These are phyloP conservation scores for Wickerhamiella pararugosa DNA, from an alignment of 1,139 yeast species.

Conservation along the genomic window DNA sequence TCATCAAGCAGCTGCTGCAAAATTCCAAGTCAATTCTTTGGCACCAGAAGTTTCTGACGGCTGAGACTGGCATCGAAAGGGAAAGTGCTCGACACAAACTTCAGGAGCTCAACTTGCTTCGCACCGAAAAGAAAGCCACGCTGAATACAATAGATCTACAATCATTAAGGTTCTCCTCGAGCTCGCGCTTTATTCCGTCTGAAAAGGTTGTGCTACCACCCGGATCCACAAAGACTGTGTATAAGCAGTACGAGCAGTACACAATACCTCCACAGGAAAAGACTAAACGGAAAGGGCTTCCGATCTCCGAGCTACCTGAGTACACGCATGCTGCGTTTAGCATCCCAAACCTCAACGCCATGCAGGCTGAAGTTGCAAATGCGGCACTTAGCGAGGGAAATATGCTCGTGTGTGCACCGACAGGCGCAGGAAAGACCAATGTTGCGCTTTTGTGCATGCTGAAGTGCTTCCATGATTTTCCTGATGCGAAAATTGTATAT, in stretches of 20 bases:
- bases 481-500: conserved; percentile 52
- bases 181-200: conserved; percentile 12
- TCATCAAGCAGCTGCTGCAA: conserved; percentile 35
- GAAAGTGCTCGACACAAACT: conserved; percentile 24
- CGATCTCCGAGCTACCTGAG: conserved; percentile 49
- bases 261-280: conserved; percentile 49
- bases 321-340: conserved; percentile 69
- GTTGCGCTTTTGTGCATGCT: conserved; percentile 76
- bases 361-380: conserved; percentile 75
- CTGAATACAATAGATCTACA: conserved; percentile 50
- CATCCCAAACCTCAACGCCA: conserved; percentile 47
- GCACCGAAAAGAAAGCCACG: conserved; percentile 32
- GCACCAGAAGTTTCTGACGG: conserved; percentile 34
- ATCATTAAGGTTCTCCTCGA: conserved; percentile 27
- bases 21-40: conserved; percentile 43
- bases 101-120: conserved; percentile 12
- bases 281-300: conserved; percentile 33
- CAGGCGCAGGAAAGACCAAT: conserved; percentile 97
- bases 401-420: conserved; percentile 83
- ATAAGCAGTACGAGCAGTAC: conserved; percentile 68
- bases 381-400: conserved; percentile 64
- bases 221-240: conserved; percentile 67
- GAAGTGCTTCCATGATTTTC: conserved; percentile 19
- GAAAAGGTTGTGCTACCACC: conserved; percentile 60
- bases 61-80: conserved; percentile 26